These are phyloP conservation scores for Zalaria obscura DNA, from an alignment of 2,329 filamentous ascomycete species.

Conservation along the genomic window DNA sequence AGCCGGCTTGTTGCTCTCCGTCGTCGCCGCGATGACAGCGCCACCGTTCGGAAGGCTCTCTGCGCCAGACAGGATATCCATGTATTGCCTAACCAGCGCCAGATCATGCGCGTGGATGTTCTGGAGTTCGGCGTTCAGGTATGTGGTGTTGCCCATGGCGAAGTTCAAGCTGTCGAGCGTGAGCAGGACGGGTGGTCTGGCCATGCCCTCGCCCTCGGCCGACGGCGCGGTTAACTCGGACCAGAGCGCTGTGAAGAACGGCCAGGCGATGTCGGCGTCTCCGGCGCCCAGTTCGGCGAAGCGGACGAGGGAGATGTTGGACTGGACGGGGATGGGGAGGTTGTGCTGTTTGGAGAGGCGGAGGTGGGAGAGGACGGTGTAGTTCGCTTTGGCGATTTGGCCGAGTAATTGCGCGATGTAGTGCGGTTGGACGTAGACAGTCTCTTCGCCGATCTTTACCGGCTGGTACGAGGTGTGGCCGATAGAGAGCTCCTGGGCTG, in stretches of 20 bases:
- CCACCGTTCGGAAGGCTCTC: conserved; percentile 54
- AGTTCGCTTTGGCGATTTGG: conserved; percentile 60
- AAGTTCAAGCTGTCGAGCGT: conserved; percentile 66
- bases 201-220: conserved; percentile 24
- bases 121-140: conserved; percentile 56
- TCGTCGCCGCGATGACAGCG: conserved; percentile 60
- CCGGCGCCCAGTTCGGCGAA: conserved; percentile 55
- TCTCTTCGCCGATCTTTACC: conserved; percentile 35
- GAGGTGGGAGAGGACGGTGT: conserved; percentile 42
- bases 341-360: conserved; percentile 38
- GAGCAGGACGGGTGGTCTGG: conserved; percentile 54
- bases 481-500: conserved; percentile 68
- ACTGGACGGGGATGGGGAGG: conserved; percentile 45
- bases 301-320: conserved; percentile 47
- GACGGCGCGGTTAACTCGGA: conserved; percentile 50
- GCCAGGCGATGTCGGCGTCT: conserved; percentile 66
- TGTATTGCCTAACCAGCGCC: conserved; percentile 58
- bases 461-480: conserved; percentile 69
- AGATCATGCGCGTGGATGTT: conserved; percentile 80
- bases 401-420: conserved; percentile 64
- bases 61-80: conserved; percentile 53
- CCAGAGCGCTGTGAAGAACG: conserved; percentile 70
- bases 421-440: conserved; percentile 60
- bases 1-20: conserved; percentile 52
- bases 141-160: conserved; percentile 65